Evolutionary conservation across 163 green algal species (phyloP), one percentile per base, ranked within the genome.

Genomic region (Picocystis sp.): DNA sequence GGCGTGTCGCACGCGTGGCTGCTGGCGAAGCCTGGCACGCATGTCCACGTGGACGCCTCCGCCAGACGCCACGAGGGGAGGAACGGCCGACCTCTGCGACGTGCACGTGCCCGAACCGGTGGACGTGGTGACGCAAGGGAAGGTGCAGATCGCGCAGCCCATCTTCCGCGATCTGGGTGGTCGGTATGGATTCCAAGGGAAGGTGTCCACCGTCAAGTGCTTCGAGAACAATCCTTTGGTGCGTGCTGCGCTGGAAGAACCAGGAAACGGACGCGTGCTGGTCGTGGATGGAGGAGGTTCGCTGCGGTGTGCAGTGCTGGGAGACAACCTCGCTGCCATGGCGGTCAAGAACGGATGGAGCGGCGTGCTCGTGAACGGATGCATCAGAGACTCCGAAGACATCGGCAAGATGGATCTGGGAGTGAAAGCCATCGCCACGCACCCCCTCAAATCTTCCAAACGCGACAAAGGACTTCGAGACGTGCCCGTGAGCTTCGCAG

Each of bases 381-480:
- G 83, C 79, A 85, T 96, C 42, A 64, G 89, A 11, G 89, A 97
- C 72, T 82, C 70, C 15, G 75, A 75, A 17, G 85, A 93, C 72
- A 89, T 97, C 43, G 66, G 45, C 13, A 70, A 72, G 33, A 86
- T 93, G 79, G 50, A 58, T 29, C 66, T 96, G 44, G 87, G 84
- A 3, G 85, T 97, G n/a, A 93, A 92, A 60, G 89, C 87, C 1
- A 69, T 96, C 8, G 75, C 55, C 58, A 89, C 89, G 2, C 81
- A 89, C 72, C 89, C 89, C 0, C 64, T 95, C n/a, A 96, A 96
- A 73, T 83, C 63, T 62, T 77, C 65, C 63, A 97, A 97, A 73
- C 69, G 87, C 1, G 89, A 96, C 60, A 63, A 65, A 22, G 89
- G 89, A 0, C 62, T 89, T 51, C 56, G 75, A 1, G 80, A 96